Evolutionary conservation across 495 filamentous ascomycete genomes (phyloP).

Genomic region (Tuber calosporum): DNA sequence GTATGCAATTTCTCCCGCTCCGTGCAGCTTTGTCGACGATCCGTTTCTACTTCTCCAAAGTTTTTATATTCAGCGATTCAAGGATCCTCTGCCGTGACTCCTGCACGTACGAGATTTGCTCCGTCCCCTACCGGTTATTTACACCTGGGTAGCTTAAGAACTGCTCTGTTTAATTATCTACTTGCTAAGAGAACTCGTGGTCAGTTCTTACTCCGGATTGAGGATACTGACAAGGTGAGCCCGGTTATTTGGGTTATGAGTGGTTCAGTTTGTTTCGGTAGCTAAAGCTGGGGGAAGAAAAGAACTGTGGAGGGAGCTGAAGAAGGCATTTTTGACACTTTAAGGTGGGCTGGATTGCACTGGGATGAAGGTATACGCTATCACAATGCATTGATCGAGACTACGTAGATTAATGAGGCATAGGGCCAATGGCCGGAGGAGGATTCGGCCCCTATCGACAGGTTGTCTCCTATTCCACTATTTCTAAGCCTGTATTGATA

Average conservation of each 20-base stretch:
- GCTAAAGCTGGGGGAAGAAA: conserved; percentile 50
- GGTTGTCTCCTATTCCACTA: conserved; percentile 45
- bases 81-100: conserved; percentile 39
- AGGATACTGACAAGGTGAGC: conserved; percentile 87
- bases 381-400: conserved; percentile 9
- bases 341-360: conserved; percentile 78
- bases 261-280: conserved; percentile 25
- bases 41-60: conserved; percentile 11
- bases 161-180: conserved; percentile 86
- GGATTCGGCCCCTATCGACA: conserved; percentile 80
- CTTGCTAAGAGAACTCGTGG: conserved; percentile 79
- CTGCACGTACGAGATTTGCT: conserved; percentile 86
- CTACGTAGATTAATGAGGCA: conserved; percentile 25
- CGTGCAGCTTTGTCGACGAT: conserved; percentile 16
- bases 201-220: conserved; percentile 85
- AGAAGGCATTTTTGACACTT: conserved; percentile 62
- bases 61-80: not conserved
- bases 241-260: conserved; percentile 19
- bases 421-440: conserved; percentile 72
- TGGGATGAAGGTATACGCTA: conserved; percentile 78
- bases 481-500: conserved; percentile 10
- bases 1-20: not conserved
- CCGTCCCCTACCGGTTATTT: conserved; percentile 91
- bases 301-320: conserved; percentile 73
- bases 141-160: conserved; percentile 83